phyloP scores from a whole-genome alignment of 1,139 yeast species.

The Casaregolazyma suthepensis region DNA sequence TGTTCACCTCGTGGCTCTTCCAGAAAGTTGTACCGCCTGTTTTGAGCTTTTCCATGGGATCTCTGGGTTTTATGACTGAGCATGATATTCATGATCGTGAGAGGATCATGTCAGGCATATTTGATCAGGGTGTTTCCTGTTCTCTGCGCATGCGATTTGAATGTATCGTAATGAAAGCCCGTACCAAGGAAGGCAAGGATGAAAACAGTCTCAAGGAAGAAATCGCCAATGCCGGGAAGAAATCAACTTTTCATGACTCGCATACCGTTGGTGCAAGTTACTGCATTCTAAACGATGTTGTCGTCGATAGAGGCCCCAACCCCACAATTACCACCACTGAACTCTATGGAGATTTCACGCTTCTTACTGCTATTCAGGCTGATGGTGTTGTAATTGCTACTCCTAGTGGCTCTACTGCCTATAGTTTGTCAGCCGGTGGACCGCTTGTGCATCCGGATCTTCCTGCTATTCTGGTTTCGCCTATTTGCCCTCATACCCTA shows the following conservation, averaged over 20 bases:
- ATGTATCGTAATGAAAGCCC: constrained; percentile 57
- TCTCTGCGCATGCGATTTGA: constrained; percentile 71
- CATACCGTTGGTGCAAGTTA: constrained; percentile 35
- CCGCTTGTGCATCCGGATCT: constrained; percentile 82
- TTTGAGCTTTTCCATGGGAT: constrained; percentile 73
- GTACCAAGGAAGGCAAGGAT: constrained; percentile 19
- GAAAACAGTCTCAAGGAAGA: constrained; percentile 30
- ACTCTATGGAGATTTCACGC: constrained; percentile 67
- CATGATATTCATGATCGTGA: constrained; percentile 56
- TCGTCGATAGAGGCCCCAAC: constrained; percentile 78
- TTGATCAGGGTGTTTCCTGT: constrained; percentile 58
- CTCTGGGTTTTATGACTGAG: constrained; percentile 77
- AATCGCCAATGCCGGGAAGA: constrained; percentile 29
- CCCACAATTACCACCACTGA: constrained; percentile 75
- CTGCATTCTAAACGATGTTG: constrained; percentile 79
- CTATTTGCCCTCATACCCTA: constrained; percentile 80
- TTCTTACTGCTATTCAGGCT: constrained; percentile 77
- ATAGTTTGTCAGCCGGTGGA: constrained; percentile 82
- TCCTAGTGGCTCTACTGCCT: constrained; percentile 91
- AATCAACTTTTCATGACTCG: constrained; percentile 25
- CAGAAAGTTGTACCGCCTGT: constrained; percentile 79
- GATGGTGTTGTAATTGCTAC: constrained; percentile 83
- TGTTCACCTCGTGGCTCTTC: constrained; percentile 56
- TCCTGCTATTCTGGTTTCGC: constrained; percentile 73
- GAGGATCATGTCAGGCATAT: constrained; percentile 49